These are phyloP conservation scores for Ichthyophthirius multifiliis DNA, from an alignment of 169 alveolate species.

Conservation along the genomic window DNA sequence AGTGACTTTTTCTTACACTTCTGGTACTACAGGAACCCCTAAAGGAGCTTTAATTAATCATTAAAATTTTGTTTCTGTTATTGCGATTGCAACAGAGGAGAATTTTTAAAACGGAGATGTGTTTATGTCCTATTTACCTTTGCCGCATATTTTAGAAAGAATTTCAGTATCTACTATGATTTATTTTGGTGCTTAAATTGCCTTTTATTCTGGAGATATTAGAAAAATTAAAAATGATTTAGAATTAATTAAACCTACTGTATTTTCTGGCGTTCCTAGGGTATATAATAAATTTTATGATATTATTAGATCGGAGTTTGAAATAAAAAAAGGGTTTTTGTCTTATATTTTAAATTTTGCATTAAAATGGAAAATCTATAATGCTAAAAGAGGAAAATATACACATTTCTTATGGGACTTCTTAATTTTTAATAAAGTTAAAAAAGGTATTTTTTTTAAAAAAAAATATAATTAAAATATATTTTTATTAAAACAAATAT, in stretches of 20 bases:
- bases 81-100: constrained; percentile 42
- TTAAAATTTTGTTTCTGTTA: constrained; percentile 71
- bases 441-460: neutral
- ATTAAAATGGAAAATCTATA: constrained; percentile 32
- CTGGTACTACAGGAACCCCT: constrained; percentile 98
- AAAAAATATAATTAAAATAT: neutral
- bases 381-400: constrained; percentile 4
- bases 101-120: constrained; percentile 20
- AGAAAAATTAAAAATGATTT: constrained; percentile 42
- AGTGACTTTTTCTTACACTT: constrained; percentile 93
- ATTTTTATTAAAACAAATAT: neutral
- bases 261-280: constrained; percentile 61
- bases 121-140: constrained; percentile 53
- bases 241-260: constrained; percentile 40
- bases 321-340: constrained; percentile 24
- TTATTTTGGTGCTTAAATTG: constrained; percentile 40
- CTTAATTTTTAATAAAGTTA: constrained; percentile 2
- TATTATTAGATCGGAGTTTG: constrained; percentile 42
- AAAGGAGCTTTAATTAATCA: constrained; percentile 97
- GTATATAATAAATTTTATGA: constrained; percentile 54
- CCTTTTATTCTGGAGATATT: constrained; percentile 37
- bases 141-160: constrained; percentile 69
- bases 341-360: constrained; percentile 40
- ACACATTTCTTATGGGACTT: constrained; percentile 56
- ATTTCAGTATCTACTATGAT: constrained; percentile 16